phyloP scores from a whole-genome alignment of 1,139 yeast genomes.

The Saccharomyces uvarum region DNA sequence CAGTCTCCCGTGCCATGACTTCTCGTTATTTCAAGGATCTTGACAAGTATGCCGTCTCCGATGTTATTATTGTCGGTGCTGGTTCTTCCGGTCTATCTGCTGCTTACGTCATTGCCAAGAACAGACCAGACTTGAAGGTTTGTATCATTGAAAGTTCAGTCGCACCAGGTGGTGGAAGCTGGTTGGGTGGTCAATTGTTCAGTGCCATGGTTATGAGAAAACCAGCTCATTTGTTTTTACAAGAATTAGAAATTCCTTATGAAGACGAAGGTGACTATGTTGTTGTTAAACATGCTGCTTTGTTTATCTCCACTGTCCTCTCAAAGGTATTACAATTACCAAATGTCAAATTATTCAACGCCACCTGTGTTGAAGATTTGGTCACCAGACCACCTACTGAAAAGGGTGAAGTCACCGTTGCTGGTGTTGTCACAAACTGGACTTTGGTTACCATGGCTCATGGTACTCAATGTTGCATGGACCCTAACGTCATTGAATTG shows the following conservation, averaged over 20 bases:
- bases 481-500: conserved; percentile 61
- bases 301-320: conserved; percentile 64
- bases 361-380: conserved; percentile 75
- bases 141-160: conserved; percentile 71
- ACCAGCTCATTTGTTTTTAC: conserved; percentile 64
- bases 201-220: conserved; percentile 75
- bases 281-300: conserved; percentile 75
- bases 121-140: conserved; percentile 69
- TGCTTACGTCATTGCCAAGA: conserved; percentile 63
- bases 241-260: conserved; percentile 56
- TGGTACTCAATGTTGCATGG: conserved; percentile 76
- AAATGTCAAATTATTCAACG: conserved; percentile 69
- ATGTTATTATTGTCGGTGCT: conserved; percentile 69
- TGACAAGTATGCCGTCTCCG: conserved; percentile 69
- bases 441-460: conserved; percentile 71
- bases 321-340: conserved; percentile 67
- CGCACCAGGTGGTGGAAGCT: conserved; percentile 75
- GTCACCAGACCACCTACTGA: conserved; percentile 59
- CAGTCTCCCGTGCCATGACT: conserved; percentile 81
- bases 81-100: conserved; percentile 75
- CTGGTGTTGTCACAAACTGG: conserved; percentile 82
- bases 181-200: conserved; percentile 75
- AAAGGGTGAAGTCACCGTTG: conserved; percentile 52
- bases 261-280: conserved; percentile 79
- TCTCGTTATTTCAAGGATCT: conserved; percentile 65